phyloP scores from a whole-genome alignment of 2,329 filamentous ascomycete genomes.

The Paraconiothyrium sp. region DNA sequence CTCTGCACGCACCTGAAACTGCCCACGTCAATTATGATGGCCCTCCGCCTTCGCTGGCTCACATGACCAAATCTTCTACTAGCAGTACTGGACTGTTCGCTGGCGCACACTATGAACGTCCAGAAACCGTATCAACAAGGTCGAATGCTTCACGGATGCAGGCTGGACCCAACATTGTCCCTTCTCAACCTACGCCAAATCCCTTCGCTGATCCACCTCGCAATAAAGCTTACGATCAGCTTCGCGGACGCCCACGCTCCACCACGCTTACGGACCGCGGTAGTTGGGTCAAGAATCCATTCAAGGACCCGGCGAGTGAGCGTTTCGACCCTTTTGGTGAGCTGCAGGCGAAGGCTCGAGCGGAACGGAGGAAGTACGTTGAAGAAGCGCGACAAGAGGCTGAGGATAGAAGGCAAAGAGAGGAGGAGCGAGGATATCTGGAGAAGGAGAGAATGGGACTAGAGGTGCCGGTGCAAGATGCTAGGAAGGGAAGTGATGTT shows the following conservation, averaged over 20 bases:
- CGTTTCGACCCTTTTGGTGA: constrained; percentile 51
- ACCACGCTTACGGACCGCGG: constrained; percentile 48
- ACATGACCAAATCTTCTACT: constrained; percentile 35
- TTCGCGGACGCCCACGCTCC: constrained; percentile 41
- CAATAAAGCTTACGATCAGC: constrained; percentile 49
- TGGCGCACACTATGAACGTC: constrained; percentile 35
- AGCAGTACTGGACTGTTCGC: constrained; percentile 41
- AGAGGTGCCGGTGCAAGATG: constrained; percentile 17
- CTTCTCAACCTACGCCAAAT: constrained; percentile 41
- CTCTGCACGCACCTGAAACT: constrained; percentile 32
- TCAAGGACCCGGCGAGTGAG: constrained; percentile 45
- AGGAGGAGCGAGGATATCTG: constrained; percentile 26
- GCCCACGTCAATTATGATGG: constrained; percentile 27
- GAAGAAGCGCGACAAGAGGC: constrained; percentile 37
- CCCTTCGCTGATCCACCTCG: constrained; percentile 47
- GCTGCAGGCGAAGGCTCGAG: constrained; percentile 43
- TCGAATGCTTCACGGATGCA: constrained; percentile 29
- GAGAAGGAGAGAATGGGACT: constrained; percentile 43
- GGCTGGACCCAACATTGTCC: background rate
- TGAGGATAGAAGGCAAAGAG: constrained; percentile 25
- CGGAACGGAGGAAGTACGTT: constrained; percentile 37
- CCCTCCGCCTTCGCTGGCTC: constrained; percentile 19
- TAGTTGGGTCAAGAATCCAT: constrained; percentile 47
- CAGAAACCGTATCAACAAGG: constrained; percentile 45
- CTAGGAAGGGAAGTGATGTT: constrained; percentile 36